These are phyloP conservation scores for Raffaelea arxii DNA, from an alignment of 2,329 filamentous ascomycete species.

Conservation along the genomic window DNA sequence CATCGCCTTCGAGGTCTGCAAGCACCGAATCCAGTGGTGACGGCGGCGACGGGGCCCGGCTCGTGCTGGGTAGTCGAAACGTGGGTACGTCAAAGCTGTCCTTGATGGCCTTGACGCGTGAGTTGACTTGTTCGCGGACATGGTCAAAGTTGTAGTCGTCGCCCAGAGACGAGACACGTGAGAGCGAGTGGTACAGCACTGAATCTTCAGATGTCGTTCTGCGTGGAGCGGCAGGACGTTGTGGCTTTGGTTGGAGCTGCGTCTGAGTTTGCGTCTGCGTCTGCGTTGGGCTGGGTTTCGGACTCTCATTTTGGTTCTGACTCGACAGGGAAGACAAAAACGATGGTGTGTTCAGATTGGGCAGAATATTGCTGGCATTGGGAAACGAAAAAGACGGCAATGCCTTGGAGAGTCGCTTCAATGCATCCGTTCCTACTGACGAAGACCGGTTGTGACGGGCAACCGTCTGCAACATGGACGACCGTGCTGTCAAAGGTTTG, in stretches of 20 bases:
- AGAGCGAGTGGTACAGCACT: constrained; percentile 64
- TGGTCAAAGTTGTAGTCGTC: constrained; percentile 75
- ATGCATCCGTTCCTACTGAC: constrained; percentile 46
- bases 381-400: constrained; percentile 45
- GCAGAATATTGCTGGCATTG: constrained; percentile 23
- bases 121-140: constrained; percentile 78
- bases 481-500: constrained; percentile 1
- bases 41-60: constrained; percentile 16
- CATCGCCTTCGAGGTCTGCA: constrained; percentile 65
- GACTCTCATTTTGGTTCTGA: not conserved
- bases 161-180: constrained; percentile 71
- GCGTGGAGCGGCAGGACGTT: constrained; percentile 29
- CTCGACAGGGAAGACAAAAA: constrained; percentile 25
- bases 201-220: constrained; percentile 69
- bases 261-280: not conserved
- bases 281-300: not conserved
- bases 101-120: constrained; percentile 78
- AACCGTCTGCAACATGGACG: constrained; percentile 6
- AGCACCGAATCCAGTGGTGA: constrained; percentile 38
- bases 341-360: constrained; percentile 24
- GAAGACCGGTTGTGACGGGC: constrained; percentile 36
- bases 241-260: constrained; percentile 12
- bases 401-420: constrained; percentile 47
- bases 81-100: constrained; percentile 76
- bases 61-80: constrained; percentile 50